These are phyloP conservation scores for Pleurotus tuoliensis DNA, from an alignment of 768 basidiomycete genomes.

Conservation along the genomic window DNA sequence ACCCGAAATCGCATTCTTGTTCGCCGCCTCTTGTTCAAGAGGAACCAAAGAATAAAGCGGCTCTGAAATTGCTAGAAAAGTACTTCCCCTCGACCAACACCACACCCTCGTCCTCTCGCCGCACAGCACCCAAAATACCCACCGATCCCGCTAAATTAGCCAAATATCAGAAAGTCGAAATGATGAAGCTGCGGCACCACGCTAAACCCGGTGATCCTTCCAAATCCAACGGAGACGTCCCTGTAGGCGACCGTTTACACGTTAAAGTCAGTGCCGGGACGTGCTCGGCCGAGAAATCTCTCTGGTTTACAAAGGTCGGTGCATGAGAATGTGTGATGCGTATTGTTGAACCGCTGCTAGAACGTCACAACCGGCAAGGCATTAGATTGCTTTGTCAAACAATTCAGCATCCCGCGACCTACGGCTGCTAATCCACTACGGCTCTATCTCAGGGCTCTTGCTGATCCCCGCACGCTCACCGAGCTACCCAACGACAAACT, in stretches of 20 bases:
- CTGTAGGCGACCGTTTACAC: conserved; percentile 57
- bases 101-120: conserved; percentile 18
- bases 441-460: not conserved
- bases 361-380: not conserved
- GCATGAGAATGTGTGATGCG: not conserved
- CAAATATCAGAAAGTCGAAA: conserved; percentile 52
- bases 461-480: not conserved
- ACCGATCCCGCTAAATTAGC: conserved; percentile 51
- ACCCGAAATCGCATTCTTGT: conserved; percentile 61
- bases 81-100: conserved; percentile 35
- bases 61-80: conserved; percentile 50
- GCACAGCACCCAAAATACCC: conserved; percentile 26
- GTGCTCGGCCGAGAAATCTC: conserved; percentile 34
- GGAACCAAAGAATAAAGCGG: conserved; percentile 37
- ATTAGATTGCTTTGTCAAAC: not conserved
- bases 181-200: conserved; percentile 73
- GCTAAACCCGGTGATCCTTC: conserved; percentile 62
- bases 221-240: conserved; percentile 41
- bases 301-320: conserved; percentile 75
- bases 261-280: conserved; percentile 38
- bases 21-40: conserved; percentile 16
- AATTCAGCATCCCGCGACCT: conserved; percentile 1
- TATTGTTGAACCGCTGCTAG: not conserved
- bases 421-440: not conserved
- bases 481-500: not conserved